phyloP scores from a whole-genome alignment of 129 eudicot species.

The Gnaphalium uliginosum region DNA sequence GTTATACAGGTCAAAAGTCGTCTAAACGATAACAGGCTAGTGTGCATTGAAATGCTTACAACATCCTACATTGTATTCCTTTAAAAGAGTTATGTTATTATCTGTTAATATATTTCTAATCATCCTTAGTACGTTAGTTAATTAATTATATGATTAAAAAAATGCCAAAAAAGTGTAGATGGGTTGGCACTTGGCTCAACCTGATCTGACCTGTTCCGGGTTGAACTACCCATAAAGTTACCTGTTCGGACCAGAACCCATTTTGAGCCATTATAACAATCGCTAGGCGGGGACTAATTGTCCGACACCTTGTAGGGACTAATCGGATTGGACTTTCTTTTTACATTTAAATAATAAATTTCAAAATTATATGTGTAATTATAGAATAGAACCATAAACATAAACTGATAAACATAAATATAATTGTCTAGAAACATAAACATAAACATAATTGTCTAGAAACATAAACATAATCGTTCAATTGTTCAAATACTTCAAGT shows the following conservation, averaged over 20 bases:
- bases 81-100: neutral
- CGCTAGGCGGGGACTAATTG: too few relatives aligned
- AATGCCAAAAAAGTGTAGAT: neutral
- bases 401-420: too few relatives aligned
- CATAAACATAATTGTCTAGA: too few relatives aligned
- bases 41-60: neutral
- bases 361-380: too few relatives aligned
- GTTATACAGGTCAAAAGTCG: neutral
- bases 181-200: neutral
- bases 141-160: neutral
- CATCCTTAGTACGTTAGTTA: neutral
- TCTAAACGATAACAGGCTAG: neutral
- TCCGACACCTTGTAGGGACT: too few relatives aligned
- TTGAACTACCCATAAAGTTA: neutral
- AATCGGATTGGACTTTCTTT: too few relatives aligned
- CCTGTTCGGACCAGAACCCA: neutral
- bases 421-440: too few relatives aligned
- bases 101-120: neutral
- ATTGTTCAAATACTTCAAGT: too few relatives aligned
- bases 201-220: neutral
- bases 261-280: neutral
- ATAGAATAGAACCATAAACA: too few relatives aligned
- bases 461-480: too few relatives aligned
- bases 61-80: neutral
- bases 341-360: too few relatives aligned